Evolutionary conservation across 371 early-diverging fungal species (phyloP), one percentile per base, ranked within the genome.

Genomic region (Mortierella sp.): DNA sequence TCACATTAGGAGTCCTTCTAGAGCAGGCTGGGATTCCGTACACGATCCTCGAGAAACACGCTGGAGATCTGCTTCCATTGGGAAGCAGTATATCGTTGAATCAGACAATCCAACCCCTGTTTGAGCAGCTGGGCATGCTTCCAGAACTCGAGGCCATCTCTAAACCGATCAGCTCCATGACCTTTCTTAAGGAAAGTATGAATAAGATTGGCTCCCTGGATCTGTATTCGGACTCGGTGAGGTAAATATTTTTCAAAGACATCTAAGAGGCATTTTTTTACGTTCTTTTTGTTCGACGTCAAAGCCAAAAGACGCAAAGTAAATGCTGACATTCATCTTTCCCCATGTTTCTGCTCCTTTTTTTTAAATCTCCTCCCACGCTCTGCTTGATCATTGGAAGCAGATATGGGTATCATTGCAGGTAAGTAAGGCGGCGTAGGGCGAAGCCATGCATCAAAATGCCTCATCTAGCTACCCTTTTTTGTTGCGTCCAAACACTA

Each of bases 81-180:
- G 75, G 75, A 31, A 75, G 75, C 59, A 64, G 69, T 34, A 75
- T 75, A 12, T 68, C 69, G 0, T 32, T 75, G 9, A 64, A 63
- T 28, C 69, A 67, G 26, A 31, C 75, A 0, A 67, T 75, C 50
- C 75, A 75, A 12, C 75, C 75, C 2, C 54, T 75, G 27, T 52
- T 75, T 21, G 75, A 75, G 32, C 75, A 75, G 34, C 49, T 75
- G 7, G 75, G 75, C 8, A 67, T 75, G 64, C 43, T 68, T 27
- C 39, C 59, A 19, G 75, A 75, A 21, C 34, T 75, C 0, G 69
- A 67, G 32, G 56, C 64, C 12, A 75, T 75, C 21, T 75, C 75
- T 6, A 68, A 75, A 39, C 75, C 75, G 7, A 64, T 75, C 56
- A 32, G 60, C 34, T 56, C 66, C n/a, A 60, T 72, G 67, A 72